phyloP scores from a whole-genome alignment of 805 yeast genomes.

The Candida endomychidarum region DNA sequence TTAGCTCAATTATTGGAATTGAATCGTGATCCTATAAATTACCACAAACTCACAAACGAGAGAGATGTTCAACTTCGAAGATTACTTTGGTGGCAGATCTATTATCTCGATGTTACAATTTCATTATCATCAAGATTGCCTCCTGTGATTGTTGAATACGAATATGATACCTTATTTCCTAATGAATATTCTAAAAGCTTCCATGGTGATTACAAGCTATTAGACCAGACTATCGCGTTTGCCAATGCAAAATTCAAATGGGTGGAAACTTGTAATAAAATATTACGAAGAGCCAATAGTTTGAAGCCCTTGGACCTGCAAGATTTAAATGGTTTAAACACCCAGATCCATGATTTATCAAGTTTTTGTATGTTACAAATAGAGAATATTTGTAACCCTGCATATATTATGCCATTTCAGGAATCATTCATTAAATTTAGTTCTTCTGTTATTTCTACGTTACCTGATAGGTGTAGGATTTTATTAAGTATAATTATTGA shows the following conservation, averaged over 20 bases:
- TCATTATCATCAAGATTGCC: slow-evolving; percentile 14
- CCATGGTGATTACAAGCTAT: slow-evolving; percentile 7
- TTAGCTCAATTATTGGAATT: slow-evolving; percentile 15
- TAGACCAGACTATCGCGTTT: slow-evolving; percentile 13
- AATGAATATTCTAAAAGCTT: slow-evolving; percentile 10
- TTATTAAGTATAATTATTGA: slow-evolving; percentile 7
- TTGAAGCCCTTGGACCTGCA: background rate
- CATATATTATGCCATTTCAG: slow-evolving; percentile 5
- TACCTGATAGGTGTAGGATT: slow-evolving; percentile 13
- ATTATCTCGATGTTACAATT: slow-evolving; percentile 14
- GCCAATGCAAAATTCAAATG: slow-evolving; percentile 15
- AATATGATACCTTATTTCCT: slow-evolving; percentile 15
- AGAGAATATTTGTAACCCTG: slow-evolving; percentile 8
- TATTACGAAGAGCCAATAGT: slow-evolving; percentile 1
- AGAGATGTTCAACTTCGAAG: slow-evolving; percentile 11
- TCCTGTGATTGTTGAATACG: slow-evolving; percentile 13
- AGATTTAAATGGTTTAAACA: background rate
- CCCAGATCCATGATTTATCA: slow-evolving; percentile 6
- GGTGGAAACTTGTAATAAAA: slow-evolving; percentile 14
- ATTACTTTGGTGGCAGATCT: slow-evolving; percentile 17
- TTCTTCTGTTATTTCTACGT: slow-evolving; percentile 13
- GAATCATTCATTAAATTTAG: slow-evolving; percentile 11
- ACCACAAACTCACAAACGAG: slow-evolving; percentile 10
- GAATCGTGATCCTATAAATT: slow-evolving; percentile 14
- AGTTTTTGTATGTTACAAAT: slow-evolving; percentile 12